Conservation (phyloP, 2,329 filamentous ascomycete species). For the Fusarium sp. region DNA sequence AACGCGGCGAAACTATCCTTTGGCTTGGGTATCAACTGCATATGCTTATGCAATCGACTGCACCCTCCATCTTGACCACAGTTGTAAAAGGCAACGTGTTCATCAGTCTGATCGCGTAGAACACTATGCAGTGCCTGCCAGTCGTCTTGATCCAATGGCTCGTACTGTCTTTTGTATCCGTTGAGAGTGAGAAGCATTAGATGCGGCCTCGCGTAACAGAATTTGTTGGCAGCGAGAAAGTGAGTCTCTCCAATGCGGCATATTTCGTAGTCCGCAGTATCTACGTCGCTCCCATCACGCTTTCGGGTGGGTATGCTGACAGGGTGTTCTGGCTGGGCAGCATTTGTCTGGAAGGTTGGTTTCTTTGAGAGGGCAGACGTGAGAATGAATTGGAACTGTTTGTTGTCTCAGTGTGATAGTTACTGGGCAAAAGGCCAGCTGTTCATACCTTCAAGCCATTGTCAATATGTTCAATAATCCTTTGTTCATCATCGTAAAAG, state of each 20-base stretch:
- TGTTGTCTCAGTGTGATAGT: neutral
- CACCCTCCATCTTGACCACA: constrained; percentile 10
- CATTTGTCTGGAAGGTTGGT: neutral
- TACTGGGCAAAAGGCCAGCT: rapidly evolving
- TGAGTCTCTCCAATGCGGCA: neutral
- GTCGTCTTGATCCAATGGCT: neutral
- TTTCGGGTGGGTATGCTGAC: rapidly evolving
- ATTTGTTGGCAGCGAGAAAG: constrained; percentile 5
- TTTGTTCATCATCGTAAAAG: neutral
- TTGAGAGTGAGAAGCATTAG: neutral
- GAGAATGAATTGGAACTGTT: constrained; percentile 4
- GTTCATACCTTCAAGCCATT: neutral
- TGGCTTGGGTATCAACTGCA: neutral
- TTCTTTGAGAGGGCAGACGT: constrained; percentile 2
- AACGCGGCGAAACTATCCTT: neutral
- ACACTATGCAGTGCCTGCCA: neutral
- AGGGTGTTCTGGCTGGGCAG: rapidly evolving
- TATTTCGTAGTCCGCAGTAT: neutral
- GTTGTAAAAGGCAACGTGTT: neutral
- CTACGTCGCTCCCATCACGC: neutral
- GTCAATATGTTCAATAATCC: neutral
- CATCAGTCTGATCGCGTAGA: neutral
- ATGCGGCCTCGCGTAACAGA: constrained; percentile 7
- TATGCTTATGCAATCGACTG: constrained; percentile 8
- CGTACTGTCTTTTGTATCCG: neutral